Evolutionary conservation across 352 stramenopile genomes (phyloP).

Genomic region (Phytophthora pluvialis): DNA sequence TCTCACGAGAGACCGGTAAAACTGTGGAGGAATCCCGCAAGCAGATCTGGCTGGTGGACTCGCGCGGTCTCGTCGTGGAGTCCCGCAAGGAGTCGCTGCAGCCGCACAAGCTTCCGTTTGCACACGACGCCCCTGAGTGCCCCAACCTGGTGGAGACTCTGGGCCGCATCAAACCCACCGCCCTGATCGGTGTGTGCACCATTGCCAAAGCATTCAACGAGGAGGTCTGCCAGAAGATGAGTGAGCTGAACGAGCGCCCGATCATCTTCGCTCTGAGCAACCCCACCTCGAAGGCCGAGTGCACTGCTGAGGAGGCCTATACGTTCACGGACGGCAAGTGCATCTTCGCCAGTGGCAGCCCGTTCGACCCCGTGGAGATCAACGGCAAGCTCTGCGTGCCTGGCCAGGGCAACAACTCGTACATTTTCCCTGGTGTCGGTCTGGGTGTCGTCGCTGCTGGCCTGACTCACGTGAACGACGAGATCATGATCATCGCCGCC

Average conservation of each 20-base stretch:
- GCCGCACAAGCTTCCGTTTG: constrained; percentile 92
- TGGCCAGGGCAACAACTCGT: constrained; percentile 96
- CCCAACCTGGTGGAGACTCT: constrained; percentile 77
- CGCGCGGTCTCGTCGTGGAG: constrained; percentile 85
- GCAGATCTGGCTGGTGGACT: constrained; percentile 94
- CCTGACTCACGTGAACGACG: constrained; percentile 77
- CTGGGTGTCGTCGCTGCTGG: constrained; percentile 91
- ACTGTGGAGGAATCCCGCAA: constrained; percentile 88
- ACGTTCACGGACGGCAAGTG: constrained; percentile 95
- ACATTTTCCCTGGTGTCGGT: constrained; percentile 97
- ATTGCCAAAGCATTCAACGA: constrained; percentile 92
- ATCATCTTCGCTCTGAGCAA: constrained; percentile 98
- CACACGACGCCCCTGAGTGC: constrained; percentile 76
- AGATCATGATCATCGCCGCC: constrained; percentile 85
- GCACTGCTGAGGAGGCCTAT: constrained; percentile 97
- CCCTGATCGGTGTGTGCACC: constrained; percentile 95
- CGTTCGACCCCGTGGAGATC: constrained; percentile 94
- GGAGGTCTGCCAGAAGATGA: constrained; percentile 91
- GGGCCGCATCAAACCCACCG: constrained; percentile 90
- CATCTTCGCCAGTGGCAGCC: constrained; percentile 96
- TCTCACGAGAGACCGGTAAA: constrained; percentile 89
- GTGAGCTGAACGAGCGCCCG: constrained; percentile 82
- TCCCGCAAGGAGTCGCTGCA: constrained; percentile 80
- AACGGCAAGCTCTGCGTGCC: constrained; percentile 87
- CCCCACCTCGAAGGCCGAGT: constrained; percentile 96